Base-by-base conservation (phyloP, 2,329 filamentous ascomycete species). In the Emmonsiellopsis sp. region DNA sequence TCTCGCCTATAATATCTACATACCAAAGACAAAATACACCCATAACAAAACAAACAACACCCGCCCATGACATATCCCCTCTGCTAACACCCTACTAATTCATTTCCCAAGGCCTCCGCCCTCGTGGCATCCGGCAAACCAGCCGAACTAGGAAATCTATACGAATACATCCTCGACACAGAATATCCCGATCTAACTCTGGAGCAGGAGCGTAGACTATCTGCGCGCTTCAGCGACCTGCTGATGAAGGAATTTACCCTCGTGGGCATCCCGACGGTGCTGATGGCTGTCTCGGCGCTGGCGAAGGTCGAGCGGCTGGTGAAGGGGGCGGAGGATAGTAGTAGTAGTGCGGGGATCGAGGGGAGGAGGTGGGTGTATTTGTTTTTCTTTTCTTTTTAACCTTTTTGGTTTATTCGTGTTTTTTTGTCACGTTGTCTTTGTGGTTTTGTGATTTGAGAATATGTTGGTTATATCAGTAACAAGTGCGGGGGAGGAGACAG, bases 231-330 rank as follows among this genome's bases (percentile, higher is more conserved):
- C 13, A 58, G 66, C 3, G 66, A 67, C 48, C 42, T 66, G 2
- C 58, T 67, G 2, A 59, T 67, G 56, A 69, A 69, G 52, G 63
- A 63, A 53, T 61, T 66, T 58, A 65, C 63, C 7, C 55, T 69
- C 13, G 58, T 65, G 16, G 66, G 66, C 7, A 65, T 67, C 32
- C 65, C 65, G n/a, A 61, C 60, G 15, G 59, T 68, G 9, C 54
- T 68, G 9, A 59, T 58, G 16, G 66, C 62, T 2, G 44, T 68
- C 15, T 63, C 63, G 7, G 62, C 64, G 2, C 53, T 67, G 7
- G 66, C 65, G 1, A 61, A 63, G 43, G 57, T 54, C 15, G 65
- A 68, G 56, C 48, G 53, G 47, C 54, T 57, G 7, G 57, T 61
- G 11, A 57, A 53, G 16, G 48, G 57, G n/a, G 55, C 55, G 41